phyloP scores from a whole-genome alignment of 2,329 filamentous ascomycete species.

The Acephala macrosclerotiorum region DNA sequence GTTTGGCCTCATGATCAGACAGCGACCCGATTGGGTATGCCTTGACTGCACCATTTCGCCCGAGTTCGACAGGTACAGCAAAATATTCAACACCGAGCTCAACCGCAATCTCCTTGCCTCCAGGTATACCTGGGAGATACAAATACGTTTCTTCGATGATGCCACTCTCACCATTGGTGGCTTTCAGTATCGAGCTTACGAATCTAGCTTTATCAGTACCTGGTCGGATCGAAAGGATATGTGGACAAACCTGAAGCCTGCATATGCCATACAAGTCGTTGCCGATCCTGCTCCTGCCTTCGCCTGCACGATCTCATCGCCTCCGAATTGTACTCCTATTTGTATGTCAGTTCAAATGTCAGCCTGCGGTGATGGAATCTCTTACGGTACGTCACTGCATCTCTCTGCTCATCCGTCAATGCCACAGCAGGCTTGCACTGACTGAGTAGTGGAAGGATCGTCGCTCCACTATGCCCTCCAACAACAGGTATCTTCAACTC shows the following conservation, averaged over 20 bases:
- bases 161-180: neutral
- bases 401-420: neutral
- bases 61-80: conserved; percentile 20
- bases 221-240: neutral
- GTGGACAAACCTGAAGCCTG: conserved; percentile 3
- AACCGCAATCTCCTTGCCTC: conserved; percentile 16
- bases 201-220: neutral
- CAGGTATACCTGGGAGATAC: conserved; percentile 18
- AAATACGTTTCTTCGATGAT: conserved; percentile 21
- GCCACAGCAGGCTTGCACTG: neutral
- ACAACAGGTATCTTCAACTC: neutral
- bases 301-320: neutral
- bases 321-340: conserved; percentile 5
- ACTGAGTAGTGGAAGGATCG: conserved; percentile 5
- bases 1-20: conserved; percentile 16
- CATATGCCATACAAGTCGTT: conserved; percentile 6
- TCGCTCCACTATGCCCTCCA: conserved; percentile 4
- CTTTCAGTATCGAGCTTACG: conserved; percentile 17
- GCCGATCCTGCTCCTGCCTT: conserved; percentile 1
- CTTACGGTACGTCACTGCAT: neutral
- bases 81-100: conserved; percentile 19
- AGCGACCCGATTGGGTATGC: conserved; percentile 10
- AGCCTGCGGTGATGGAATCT: neutral
- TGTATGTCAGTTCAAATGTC: neutral
- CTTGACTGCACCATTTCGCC: conserved; percentile 10